Evolutionary conservation across 23 red algal genomes (phyloP).

Genomic region (Cyanidiococcus yangmingshanensis): DNA sequence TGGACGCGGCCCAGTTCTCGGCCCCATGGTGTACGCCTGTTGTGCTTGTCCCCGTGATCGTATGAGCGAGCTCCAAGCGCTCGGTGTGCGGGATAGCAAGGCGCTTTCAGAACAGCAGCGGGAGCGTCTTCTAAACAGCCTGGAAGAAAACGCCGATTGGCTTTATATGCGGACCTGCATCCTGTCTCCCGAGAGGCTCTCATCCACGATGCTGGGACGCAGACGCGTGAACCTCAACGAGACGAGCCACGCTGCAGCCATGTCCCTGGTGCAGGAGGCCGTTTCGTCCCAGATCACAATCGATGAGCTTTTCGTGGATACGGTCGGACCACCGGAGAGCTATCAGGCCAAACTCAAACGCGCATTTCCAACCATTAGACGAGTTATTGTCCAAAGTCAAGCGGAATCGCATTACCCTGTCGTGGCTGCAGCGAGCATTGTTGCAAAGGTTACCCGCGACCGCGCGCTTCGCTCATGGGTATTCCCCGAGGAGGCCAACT

Average conservation of each 20-base stretch:
- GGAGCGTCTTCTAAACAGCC: conserved; percentile 32
- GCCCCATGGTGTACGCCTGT: conserved; percentile 68
- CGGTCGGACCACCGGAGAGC: conserved; percentile 44
- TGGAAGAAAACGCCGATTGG: conserved; percentile 12
- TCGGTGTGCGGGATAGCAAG: conserved; percentile 44
- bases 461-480: conserved; percentile 38
- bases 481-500: conserved; percentile 47
- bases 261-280: conserved; percentile 42
- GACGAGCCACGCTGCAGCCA: conserved; percentile 52
- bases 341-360: conserved; percentile 47
- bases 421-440: conserved; percentile 77
- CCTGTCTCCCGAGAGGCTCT: conserved; percentile 34
- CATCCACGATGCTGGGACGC: conserved; percentile 39
- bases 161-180: not conserved
- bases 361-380: conserved; percentile 35
- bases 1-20: conserved; percentile 74
- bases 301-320: conserved; percentile 69
- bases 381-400: conserved; percentile 61
- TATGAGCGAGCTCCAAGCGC: not conserved
- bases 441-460: conserved; percentile 67
- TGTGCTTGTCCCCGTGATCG: conserved; percentile 16
- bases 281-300: conserved; percentile 33
- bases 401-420: conserved; percentile 52
- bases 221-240: conserved; percentile 52
- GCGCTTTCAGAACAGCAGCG: conserved; percentile 37